These are phyloP conservation scores for Microbotryum silenes-acaulis DNA, from an alignment of 1,284 basidiomycete species.

Conservation along the genomic window DNA sequence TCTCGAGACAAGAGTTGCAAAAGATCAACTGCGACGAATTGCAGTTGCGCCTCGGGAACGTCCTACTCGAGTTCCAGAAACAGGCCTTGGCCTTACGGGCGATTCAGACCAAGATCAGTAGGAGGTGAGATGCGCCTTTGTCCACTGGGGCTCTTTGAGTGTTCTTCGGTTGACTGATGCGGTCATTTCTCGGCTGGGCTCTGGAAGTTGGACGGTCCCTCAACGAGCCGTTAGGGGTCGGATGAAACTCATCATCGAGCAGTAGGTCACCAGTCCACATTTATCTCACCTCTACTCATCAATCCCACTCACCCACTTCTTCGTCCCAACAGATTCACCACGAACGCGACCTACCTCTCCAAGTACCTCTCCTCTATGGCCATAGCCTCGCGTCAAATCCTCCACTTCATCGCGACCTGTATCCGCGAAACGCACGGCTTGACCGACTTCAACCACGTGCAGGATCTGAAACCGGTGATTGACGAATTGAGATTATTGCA, in stretches of 20 bases:
- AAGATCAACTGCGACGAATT: conserved; percentile 5
- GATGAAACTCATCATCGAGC: not conserved
- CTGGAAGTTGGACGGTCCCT: conserved; percentile 1
- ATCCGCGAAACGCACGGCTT: conserved; percentile 3
- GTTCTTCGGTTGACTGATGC: not conserved
- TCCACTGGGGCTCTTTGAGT: not conserved
- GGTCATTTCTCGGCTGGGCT: not conserved
- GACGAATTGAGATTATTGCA: not conserved
- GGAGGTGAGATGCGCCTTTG: not conserved
- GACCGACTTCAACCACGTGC: not conserved
- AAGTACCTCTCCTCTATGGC: not conserved
- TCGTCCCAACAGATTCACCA: not conserved
- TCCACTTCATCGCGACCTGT: conserved; percentile 1
- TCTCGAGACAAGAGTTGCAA: not conserved
- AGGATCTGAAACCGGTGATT: not conserved
- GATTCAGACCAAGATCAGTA: conserved; percentile 2
- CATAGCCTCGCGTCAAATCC: not conserved
- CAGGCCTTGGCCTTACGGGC: not conserved
- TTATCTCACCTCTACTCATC: too few species aligned
- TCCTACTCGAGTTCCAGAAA: not conserved
- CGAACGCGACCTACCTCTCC: not conserved
- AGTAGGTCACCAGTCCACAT: not conserved
- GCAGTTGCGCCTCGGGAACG: not conserved
- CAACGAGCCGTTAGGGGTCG: not conserved
- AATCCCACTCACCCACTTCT: too few species aligned